phyloP scores from a whole-genome alignment of 345 rosid species.

The Murraya koenigii region DNA sequence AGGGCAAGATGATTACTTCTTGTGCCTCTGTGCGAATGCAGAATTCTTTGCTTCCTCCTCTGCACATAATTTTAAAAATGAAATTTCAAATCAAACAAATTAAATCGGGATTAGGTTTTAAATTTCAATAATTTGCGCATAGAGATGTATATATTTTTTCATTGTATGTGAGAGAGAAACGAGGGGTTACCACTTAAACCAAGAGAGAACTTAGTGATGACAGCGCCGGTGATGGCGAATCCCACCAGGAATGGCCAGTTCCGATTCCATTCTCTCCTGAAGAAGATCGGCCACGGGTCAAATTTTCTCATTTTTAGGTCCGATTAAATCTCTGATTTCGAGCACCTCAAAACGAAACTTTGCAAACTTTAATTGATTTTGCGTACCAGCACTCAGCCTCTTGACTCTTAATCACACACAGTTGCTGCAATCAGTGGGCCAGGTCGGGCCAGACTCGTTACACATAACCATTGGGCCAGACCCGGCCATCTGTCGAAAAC shows the following conservation, averaged over 20 bases:
- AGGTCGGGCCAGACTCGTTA: background rate
- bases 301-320: slow-evolving; percentile 38
- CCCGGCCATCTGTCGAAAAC: too few relatives aligned
- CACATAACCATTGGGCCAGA: too few relatives aligned
- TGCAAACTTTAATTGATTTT: too few relatives aligned
- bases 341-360: too few relatives aligned
- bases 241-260: slow-evolving; percentile 87
- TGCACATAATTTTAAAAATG: background rate
- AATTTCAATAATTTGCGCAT: background rate
- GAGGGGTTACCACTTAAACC: slow-evolving; percentile 57
- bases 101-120: background rate
- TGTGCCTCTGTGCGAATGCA: slow-evolving; percentile 13
- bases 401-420: too few relatives aligned
- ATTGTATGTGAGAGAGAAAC: background rate
- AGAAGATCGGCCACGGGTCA: slow-evolving; percentile 81
- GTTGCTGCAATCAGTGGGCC: background rate
- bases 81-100: background rate
- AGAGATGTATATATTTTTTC: too few relatives aligned
- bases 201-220: slow-evolving; percentile 67
- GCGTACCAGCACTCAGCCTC: background rate
- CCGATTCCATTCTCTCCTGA: slow-evolving; percentile 75
- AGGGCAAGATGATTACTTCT: background rate
- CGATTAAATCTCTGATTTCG: background rate
- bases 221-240: slow-evolving; percentile 64
- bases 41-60: slow-evolving; percentile 18